Percentiles rank a stretch among this genome's conserved stretches.
phyloP scores from a whole-genome alignment of 2,329 filamentous ascomycete genomes.

The Verticillium longisporum region DNA sequence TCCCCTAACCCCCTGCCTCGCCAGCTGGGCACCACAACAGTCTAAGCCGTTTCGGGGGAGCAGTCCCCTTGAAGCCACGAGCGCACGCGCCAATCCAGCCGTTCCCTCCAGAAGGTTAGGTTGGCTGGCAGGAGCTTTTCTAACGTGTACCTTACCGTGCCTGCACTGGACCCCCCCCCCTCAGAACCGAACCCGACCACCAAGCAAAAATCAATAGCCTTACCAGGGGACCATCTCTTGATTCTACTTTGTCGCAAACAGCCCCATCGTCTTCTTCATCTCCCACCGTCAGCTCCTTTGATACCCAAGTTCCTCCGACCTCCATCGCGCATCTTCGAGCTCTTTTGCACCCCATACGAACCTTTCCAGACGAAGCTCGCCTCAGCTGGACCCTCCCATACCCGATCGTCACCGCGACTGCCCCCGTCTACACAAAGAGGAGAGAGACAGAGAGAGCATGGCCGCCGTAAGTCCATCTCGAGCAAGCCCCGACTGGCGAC shows the following conservation, averaged over 20 bases:
- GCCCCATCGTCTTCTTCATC: constrained; percentile 8
- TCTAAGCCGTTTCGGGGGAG: neutral
- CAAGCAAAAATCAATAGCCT: constrained; percentile 14
- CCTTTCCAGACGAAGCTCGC: neutral
- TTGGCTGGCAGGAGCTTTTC: neutral
- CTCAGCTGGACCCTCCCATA: neutral
- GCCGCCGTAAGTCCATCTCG: constrained; percentile 10
- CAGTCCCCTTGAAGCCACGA: neutral
- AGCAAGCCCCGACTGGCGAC: neutral
- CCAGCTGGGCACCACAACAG: neutral
- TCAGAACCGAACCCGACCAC: neutral
- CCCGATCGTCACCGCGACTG: neutral
- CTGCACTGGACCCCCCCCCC: neutral
- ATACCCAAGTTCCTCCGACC: constrained; percentile 6
- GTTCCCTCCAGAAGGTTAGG: neutral
- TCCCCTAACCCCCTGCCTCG: neutral
- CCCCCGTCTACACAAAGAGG: neutral
- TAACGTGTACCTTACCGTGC: neutral
- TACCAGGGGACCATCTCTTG: constrained; percentile 11
- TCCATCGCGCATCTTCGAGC: neutral
- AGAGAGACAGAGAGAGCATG: constrained; percentile 6
- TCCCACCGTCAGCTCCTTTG: constrained; percentile 12
- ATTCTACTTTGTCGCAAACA: constrained; percentile 11
- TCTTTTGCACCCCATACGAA: constrained; percentile 3
- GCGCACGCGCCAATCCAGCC: constrained; percentile 9